phyloP scores from a whole-genome alignment of 495 filamentous ascomycete genomes.

The Penicillium alfredii region DNA sequence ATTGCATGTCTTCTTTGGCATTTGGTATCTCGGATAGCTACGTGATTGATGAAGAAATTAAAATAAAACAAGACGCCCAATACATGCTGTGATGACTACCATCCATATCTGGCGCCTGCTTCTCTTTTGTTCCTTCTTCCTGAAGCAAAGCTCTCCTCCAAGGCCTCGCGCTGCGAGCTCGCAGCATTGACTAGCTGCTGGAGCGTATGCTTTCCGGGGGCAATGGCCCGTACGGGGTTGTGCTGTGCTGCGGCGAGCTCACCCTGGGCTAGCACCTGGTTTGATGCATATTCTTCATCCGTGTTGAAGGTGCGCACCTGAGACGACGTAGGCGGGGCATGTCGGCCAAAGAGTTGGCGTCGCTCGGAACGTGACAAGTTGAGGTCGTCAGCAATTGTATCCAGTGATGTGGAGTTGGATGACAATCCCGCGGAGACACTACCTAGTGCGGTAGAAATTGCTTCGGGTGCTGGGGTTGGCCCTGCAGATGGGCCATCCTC shows the following conservation, averaged over 20 bases:
- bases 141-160: slow-evolving; percentile 83
- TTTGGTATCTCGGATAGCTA: too few species aligned
- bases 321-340: slow-evolving; percentile 28
- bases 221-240: slow-evolving; percentile 76
- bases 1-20: too few species aligned
- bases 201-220: slow-evolving; percentile 82
- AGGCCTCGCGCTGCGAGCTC: slow-evolving; percentile 67
- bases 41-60: too few species aligned
- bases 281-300: slow-evolving; percentile 75
- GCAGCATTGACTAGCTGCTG: slow-evolving; percentile 81
- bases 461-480: slow-evolving; percentile 18
- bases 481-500: slow-evolving; percentile 21
- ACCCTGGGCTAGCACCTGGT: slow-evolving; percentile 50
- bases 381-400: slow-evolving; percentile 62
- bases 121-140: slow-evolving; percentile 70
- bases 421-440: slow-evolving; percentile 19
- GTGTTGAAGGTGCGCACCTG: slow-evolving; percentile 76
- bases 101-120: slow-evolving; percentile 78
- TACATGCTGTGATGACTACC: slow-evolving; percentile 38
- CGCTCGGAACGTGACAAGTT: slow-evolving; percentile 66
- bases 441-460: slow-evolving; percentile 4
- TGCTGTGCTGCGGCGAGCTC: slow-evolving; percentile 62
- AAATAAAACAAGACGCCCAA: too few species aligned
- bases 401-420: slow-evolving; percentile 32
- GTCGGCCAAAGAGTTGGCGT: slow-evolving; percentile 77